phyloP scores from a whole-genome alignment of 192 early-diverging fungal genomes.

The Blastocladiella britannica region DNA sequence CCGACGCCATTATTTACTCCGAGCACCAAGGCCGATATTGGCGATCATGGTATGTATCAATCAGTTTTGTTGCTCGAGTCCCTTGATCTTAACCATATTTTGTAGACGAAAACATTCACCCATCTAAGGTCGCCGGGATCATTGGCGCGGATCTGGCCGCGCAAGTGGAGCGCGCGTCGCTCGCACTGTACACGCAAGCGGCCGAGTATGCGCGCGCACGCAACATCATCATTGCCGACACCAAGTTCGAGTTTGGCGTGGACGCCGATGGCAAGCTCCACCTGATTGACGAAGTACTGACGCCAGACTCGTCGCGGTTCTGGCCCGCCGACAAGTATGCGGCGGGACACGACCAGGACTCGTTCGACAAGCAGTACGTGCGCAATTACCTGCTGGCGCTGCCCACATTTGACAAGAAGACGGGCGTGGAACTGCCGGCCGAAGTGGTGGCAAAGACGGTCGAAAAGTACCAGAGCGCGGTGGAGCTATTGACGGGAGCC shows the following conservation, averaged over 20 bases:
- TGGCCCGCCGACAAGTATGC: constrained; percentile 73
- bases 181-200: constrained; percentile 74
- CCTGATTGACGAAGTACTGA: constrained; percentile 90
- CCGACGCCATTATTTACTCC: constrained; percentile 76
- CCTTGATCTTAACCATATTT: constrained; percentile 3
- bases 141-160: constrained; percentile 61
- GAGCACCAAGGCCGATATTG: constrained; percentile 96
- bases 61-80: neutral
- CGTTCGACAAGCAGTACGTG: constrained; percentile 95
- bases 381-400: constrained; percentile 76
- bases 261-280: constrained; percentile 58
- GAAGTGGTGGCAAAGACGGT: constrained; percentile 69
- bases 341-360: constrained; percentile 53
- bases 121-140: constrained; percentile 58
- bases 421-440: constrained; percentile 62
- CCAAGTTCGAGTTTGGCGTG: constrained; percentile 98
- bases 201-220: constrained; percentile 53
- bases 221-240: constrained; percentile 98
- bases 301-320: constrained; percentile 97
- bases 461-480: constrained; percentile 78
- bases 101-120: constrained; percentile 93
- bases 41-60: constrained; percentile 57
- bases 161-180: constrained; percentile 46
- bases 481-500: constrained; percentile 64
- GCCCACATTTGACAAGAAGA: constrained; percentile 66